Base-by-base conservation (phyloP, 2,329 filamentous ascomycete genomes). In the Penicillium sp. region DNA sequence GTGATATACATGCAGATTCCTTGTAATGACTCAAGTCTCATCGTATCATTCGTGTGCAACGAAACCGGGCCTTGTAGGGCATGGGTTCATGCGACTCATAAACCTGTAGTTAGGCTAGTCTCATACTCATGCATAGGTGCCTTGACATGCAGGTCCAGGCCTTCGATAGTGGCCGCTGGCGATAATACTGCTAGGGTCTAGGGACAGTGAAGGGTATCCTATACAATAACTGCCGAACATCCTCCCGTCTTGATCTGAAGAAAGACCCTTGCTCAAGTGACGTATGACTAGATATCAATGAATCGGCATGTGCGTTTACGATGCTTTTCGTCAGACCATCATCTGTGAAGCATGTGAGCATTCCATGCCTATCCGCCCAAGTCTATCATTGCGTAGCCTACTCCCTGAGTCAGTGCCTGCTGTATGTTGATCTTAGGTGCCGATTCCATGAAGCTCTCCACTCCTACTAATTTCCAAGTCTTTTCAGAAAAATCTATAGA, bases 391-490 rank as follows among this genome's bases (percentile, higher is more conserved):
- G n/a, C n/a, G n/a, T 42, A 28, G 54, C 20, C 22, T 10, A 14
- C 12, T 38, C 15, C 15, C 7, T 11, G 31, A 5, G 31, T 14
- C 6, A 12, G 37, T 37, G 45, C 15, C 42, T 14, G 14, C 28
- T 31, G 28, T 31, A 31, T 31, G 28, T 31, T 31, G 28, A 31
- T 8, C 28, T 31, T 31, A 31, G 28, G 28, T 31, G 7, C 28
- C 28, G 28, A 31, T 31, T 31, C 20, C 20, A 20, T 20, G 28
- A 52, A 55, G 39, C 47, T 53, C 49, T 43, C 53, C 57, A 51
- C 35, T 51, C 10, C 15, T 3, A 20, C 25, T 17, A 4, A 35
- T 31, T 22, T n/a, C n/a, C n/a, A n/a, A n/a, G n/a, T n/a, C n/a
- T n/a, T n/a, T n/a, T n/a, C n/a, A n/a, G n/a, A n/a, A n/a, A n/a